A percentile compares a stretch with the other conserved stretches of the same genome.
These are phyloP conservation scores for Clitopilus passeckerianus DNA, from an alignment of 768 basidiomycete species.

Conservation along the genomic window DNA sequence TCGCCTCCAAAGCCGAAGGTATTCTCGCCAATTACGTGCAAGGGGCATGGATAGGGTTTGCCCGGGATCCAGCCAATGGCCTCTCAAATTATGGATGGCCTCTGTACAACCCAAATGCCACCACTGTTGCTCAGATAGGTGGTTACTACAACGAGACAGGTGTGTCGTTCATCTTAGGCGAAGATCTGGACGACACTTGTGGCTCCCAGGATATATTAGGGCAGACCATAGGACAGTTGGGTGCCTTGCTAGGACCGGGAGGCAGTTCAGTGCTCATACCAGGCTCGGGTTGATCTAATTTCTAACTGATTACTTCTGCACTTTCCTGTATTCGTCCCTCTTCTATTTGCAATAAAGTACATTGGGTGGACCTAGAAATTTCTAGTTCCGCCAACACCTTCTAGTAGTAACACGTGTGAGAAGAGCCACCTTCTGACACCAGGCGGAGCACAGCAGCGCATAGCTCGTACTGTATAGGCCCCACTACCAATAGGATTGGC, in stretches of 20 bases:
- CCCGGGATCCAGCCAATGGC: slow-evolving; percentile 27
- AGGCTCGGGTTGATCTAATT: background rate
- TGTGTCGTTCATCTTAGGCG: background rate
- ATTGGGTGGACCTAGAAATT: too few relatives aligned
- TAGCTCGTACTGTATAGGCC: too few relatives aligned
- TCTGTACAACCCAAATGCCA: slow-evolving; percentile 9
- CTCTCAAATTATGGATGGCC: slow-evolving; percentile 19
- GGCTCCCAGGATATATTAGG: background rate
- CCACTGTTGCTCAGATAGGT: slow-evolving; percentile 8
- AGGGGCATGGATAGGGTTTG: slow-evolving; percentile 34
- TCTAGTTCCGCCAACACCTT: too few relatives aligned
- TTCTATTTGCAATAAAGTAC: too few relatives aligned
- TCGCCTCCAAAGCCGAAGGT: slow-evolving; percentile 14
- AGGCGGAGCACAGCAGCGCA: too few relatives aligned
- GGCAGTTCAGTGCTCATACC: background rate
- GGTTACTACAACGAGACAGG: slow-evolving; percentile 8
- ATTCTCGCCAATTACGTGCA: slow-evolving; percentile 28
- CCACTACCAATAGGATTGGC: too few relatives aligned
- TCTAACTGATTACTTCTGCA: too few relatives aligned
- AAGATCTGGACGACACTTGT: background rate
- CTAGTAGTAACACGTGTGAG: too few relatives aligned
- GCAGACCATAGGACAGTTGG: background rate
- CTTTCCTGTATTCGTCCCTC: too few relatives aligned
- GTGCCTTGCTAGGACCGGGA: background rate
- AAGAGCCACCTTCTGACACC: too few relatives aligned